Evolutionary conservation across 2,329 filamentous ascomycete species (phyloP), one percentile per base, ranked within the genome.

Genomic region (Arthroderma sp.): DNA sequence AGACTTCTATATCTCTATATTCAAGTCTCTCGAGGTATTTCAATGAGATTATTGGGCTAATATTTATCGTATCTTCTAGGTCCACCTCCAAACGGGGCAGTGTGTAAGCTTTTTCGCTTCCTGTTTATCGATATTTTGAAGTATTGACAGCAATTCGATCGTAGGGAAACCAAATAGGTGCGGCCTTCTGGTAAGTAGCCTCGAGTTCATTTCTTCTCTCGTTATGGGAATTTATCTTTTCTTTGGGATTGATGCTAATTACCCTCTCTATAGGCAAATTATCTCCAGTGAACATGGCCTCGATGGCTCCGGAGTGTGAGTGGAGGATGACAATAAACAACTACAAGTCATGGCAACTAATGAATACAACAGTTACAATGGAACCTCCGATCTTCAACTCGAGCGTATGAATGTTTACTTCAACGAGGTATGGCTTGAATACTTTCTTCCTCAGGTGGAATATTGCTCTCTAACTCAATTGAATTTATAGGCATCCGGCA

Each of bases 161-260:
- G 59, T 62, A 95, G 89, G 91, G 91, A 80, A 98, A 98, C 84
- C 91, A 98, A 86, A 94, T 96, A 61, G 91, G 91, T 89, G 91
- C 91, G 77, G 91, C 91, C 73, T 98, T 98, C 80, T 98, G 91
- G 83, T 86, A 72, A 58, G 79, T 74, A 55, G 31, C 50, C 42
- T 29, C 22, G 15, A 10, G 15, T 39, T 36, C 38, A 36, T 37
- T 29, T 33, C n/a, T 22, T n/a, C 27, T 29, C 8, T 28, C 11
- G 3, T 36, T 9, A 36, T 36, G 11, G 32, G 11, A 36, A 11
- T 36, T 36, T 10, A 39, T 10, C 8, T 10, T 27, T 2, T 15
- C 28, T 28, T 38, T 27, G 27, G 28, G 22, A 7, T 6, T n/a
- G 36, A 34, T 29, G 10, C 29, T 47, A 32, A 47, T 34, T 50